Evolutionary conservation across 2,329 filamentous ascomycete genomes (phyloP).

Genomic region (Stagonosporopsis vannaccii): DNA sequence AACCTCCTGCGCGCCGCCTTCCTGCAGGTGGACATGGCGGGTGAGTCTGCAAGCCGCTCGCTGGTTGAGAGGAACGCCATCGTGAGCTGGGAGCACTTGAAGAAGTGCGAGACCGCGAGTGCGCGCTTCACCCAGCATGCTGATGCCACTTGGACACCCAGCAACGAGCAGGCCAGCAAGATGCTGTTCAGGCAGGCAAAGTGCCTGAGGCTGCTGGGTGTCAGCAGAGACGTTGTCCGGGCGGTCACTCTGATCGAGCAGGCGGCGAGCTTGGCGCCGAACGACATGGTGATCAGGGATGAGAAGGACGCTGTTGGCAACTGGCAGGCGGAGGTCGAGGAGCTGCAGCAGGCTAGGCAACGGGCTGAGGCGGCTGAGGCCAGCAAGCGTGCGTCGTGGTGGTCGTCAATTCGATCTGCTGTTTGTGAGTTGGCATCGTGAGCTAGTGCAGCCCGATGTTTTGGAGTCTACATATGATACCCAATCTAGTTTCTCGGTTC

Average conservation of each 20-base stretch:
- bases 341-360: conserved; percentile 4
- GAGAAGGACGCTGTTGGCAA: conserved; percentile 27
- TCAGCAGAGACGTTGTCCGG: conserved; percentile 15
- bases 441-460: conserved; percentile 10
- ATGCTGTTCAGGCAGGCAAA: conserved; percentile 35
- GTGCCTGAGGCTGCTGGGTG: conserved; percentile 29
- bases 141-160: conserved; percentile 33
- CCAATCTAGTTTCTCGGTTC: neutral
- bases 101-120: conserved; percentile 31
- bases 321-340: conserved; percentile 28
- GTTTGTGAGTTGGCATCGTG: conserved; percentile 17
- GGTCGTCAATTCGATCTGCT: conserved; percentile 9
- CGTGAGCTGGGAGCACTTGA: conserved; percentile 23
- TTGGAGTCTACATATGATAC: conserved; percentile 11
- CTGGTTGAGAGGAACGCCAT: conserved; percentile 26
- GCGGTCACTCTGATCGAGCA: conserved; percentile 29
- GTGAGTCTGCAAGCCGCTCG: neutral
- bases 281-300: conserved; percentile 27
- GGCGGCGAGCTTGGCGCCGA: conserved; percentile 26
- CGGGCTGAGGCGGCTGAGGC: neutral
- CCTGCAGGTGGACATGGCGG: conserved; percentile 34
- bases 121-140: conserved; percentile 36
- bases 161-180: conserved; percentile 32
- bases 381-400: neutral
- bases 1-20: conserved; percentile 34